phyloP scores from a whole-genome alignment of 169 alveolate species.

The Plasmodium coatneyi region DNA sequence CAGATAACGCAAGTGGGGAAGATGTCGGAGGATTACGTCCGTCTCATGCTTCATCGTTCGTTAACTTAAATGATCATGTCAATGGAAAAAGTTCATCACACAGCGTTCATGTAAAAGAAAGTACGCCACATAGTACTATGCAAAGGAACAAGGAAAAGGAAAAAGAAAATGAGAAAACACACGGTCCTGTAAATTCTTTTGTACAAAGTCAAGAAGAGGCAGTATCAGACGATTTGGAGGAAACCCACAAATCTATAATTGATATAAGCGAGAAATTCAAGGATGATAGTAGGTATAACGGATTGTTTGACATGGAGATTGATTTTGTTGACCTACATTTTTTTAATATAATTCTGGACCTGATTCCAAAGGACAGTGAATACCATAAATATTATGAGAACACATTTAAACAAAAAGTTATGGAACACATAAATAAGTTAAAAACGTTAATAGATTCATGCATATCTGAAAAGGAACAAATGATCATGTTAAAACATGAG shows the following conservation, averaged over 20 bases:
- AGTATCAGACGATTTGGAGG: neutral
- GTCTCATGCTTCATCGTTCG: constrained; percentile 14
- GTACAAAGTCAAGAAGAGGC: neutral
- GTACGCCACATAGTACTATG: constrained; percentile 1
- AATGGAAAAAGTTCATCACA: constrained; percentile 1
- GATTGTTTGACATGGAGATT: constrained; percentile 10
- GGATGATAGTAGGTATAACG: neutral
- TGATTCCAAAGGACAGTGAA: neutral
- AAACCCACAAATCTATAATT: neutral
- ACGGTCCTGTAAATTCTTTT: neutral
- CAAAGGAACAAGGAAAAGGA: neutral
- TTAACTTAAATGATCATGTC: neutral
- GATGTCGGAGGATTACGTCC: neutral
- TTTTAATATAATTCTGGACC: neutral
- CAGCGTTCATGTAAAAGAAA: neutral
- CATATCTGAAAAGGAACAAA: neutral
- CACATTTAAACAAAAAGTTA: neutral
- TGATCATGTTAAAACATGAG: neutral
- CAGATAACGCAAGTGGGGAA: neutral
- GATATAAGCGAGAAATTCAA: neutral
- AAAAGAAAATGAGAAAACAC: neutral
- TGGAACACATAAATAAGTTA: neutral
- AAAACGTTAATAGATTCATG: neutral
- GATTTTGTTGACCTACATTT: neutral
- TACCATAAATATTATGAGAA: neutral